Evolutionary conservation across 306 rosid genomes (phyloP), one percentile per base, ranked within the genome.

Genomic region (Neltuma alba): DNA sequence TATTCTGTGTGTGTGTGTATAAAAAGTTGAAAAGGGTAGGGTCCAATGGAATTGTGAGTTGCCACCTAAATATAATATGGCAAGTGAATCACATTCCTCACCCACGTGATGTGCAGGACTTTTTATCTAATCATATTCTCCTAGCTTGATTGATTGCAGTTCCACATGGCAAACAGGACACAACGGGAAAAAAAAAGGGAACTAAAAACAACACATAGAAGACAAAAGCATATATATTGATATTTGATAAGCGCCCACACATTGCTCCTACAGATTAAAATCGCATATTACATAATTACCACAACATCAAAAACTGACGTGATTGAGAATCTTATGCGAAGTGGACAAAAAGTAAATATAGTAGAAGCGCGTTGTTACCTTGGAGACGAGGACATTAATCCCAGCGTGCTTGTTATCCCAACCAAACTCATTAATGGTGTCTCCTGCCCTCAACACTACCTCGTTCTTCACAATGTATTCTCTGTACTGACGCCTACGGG

Each of bases 351-450:
- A 7, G 37, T 38, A 58, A 15, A 31, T 14, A n/a, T n/a, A n/a
- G n/a, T n/a, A 30, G 40, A 13, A 14, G 27, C 31, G 8, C 54
- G 64, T 10, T 20, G 11, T 11, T 70, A 95, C 99, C 98, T 95
- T 95, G 64, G 98, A 93, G 82, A 95, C 75, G 76, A 95, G 98
- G 54, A 95, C 86, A 84, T 95, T 95, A 80, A 93, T 95, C 79
- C 98, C 98, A 23, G 99, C 99, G 86, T 95, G 99, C 90, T 95
- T 95, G 92, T 95, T 95, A 86, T 95, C 99, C 98, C 99, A 95
- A 87, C 99, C 98, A 72, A 95, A 95, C 89, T 95, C 97, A 83
- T 92, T 92, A 77, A 95, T 95, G 76, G 93, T 95, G 79, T 95
- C 99, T 23, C 99, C 98, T 10, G 99, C 98, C 70, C 98, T 84